Conservation (phyloP, 352 stramenopile genomes). For the Pythium scleroteichum region DNA sequence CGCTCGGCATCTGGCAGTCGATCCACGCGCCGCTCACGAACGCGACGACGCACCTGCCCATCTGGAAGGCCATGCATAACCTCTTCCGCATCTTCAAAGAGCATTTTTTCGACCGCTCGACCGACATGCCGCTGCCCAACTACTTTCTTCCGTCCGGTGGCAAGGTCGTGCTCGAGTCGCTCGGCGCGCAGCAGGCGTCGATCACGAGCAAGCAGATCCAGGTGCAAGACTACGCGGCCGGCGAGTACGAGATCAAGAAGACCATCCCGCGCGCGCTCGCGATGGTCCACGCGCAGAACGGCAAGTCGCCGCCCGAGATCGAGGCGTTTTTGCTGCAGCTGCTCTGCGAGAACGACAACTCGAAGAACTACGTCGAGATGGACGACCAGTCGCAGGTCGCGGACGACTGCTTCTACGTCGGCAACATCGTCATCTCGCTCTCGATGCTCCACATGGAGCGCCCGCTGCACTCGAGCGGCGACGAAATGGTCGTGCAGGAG, state of each 20-base stretch:
- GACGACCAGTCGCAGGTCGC: conserved; percentile 82
- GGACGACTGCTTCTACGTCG: conserved; percentile 86
- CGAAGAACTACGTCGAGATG: conserved; percentile 89
- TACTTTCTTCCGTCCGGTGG: conserved; percentile 85
- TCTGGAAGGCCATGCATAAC: conserved; percentile 88
- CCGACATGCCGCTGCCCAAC: conserved; percentile 86
- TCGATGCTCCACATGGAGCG: conserved; percentile 71
- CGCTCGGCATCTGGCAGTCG: conserved; percentile 83
- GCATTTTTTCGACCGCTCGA: conserved; percentile 80
- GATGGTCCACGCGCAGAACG: conserved; percentile 78
- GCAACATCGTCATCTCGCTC: conserved; percentile 71
- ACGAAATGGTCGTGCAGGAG: conserved; percentile 61
- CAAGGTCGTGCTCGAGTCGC: conserved; percentile 77
- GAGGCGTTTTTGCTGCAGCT: conserved; percentile 79
- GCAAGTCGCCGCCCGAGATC: conserved; percentile 76
- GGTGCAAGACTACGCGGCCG: conserved; percentile 81
- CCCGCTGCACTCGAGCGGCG: conserved; percentile 43
- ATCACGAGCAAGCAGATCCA: conserved; percentile 87
- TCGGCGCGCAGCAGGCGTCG: conserved; percentile 77
- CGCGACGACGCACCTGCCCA: conserved; percentile 74
- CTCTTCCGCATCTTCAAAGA: conserved; percentile 89
- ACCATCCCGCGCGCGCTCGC: conserved; percentile 73
- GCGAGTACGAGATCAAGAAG: conserved; percentile 90
- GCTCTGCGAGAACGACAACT: conserved; percentile 86
- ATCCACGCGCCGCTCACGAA: conserved; percentile 84